Evolutionary conservation across 345 rosid genomes (phyloP).

Genomic region (Salix caprea): DNA sequence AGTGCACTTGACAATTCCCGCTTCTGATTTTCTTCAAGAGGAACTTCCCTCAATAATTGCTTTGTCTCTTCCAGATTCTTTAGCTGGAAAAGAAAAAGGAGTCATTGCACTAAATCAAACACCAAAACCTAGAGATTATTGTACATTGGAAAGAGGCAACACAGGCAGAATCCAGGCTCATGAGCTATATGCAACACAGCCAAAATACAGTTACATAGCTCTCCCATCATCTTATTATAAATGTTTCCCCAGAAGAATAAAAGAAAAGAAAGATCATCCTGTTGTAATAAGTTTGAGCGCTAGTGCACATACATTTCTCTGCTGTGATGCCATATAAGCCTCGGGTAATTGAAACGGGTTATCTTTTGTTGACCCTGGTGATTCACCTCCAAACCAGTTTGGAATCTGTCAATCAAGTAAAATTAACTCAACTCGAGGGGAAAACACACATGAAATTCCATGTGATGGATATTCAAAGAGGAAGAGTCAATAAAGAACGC

Average conservation of each 20-base stretch:
- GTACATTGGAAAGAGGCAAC: background rate
- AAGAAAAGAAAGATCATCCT: background rate
- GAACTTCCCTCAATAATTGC: conserved; percentile 63
- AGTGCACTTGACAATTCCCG: conserved; percentile 82
- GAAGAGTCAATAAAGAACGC: background rate
- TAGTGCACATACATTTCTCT: conserved; percentile 59
- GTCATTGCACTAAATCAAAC: background rate
- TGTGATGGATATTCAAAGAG: background rate
- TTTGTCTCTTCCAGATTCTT: conserved; percentile 74
- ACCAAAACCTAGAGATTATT: background rate
- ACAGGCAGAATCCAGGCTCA: conserved; percentile 7
- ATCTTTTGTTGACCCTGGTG: conserved; percentile 62
- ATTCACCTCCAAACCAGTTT: conserved; percentile 77
- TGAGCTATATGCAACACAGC: background rate
- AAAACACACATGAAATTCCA: background rate
- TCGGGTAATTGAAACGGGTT: conserved; percentile 88
- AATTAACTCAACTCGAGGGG: background rate
- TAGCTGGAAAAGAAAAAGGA: conserved; percentile 38
- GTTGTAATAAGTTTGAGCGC: background rate
- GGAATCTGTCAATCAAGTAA: conserved; percentile 62
- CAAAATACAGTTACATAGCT: background rate
- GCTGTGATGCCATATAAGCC: conserved; percentile 61
- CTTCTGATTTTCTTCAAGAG: conserved; percentile 82
- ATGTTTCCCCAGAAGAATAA: background rate
- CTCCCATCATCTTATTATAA: conserved; percentile 10